Evolutionary conservation across 495 filamentous ascomycete genomes (phyloP).

Genomic region (Pseudomonodictys pantanalensis): DNA sequence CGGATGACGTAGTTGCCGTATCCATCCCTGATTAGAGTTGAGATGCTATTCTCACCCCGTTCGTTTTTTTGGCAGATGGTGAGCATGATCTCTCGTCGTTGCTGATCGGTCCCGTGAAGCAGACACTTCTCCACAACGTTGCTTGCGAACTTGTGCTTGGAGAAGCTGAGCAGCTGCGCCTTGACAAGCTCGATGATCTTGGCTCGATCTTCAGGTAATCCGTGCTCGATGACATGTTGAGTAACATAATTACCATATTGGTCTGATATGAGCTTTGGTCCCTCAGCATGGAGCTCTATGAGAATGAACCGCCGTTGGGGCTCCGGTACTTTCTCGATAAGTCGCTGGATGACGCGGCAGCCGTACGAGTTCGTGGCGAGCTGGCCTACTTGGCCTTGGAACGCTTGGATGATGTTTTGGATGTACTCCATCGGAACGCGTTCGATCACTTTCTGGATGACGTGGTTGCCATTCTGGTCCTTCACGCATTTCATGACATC

Average conservation of each 20-base stretch:
- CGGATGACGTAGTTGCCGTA: conserved; percentile 97
- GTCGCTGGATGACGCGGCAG: conserved; percentile 90
- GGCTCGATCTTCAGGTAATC: conserved; percentile 69
- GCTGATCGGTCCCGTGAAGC: conserved; percentile 62
- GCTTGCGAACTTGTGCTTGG: conserved; percentile 94
- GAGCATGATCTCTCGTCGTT: conserved; percentile 68
- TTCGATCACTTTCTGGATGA: conserved; percentile 93
- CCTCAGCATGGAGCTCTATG: conserved; percentile 72
- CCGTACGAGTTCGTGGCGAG: conserved; percentile 82
- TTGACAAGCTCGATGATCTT: conserved; percentile 73
- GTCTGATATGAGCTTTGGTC: conserved; percentile 71
- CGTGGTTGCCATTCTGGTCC: conserved; percentile 94
- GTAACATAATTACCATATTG: conserved; percentile 97
- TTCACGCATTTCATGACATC: conserved; percentile 77
- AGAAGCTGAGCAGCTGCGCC: conserved; percentile 65
- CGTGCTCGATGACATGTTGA: conserved; percentile 87
- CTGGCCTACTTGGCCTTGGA: conserved; percentile 73
- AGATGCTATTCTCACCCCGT: conserved; percentile 64
- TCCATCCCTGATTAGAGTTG: conserved; percentile 80
- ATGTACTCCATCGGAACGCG: conserved; percentile 77
- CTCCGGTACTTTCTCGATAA: conserved; percentile 81
- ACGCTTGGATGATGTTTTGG: conserved; percentile 83
- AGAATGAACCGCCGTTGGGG: conserved; percentile 68
- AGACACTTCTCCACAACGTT: conserved; percentile 98
- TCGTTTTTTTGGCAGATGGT: conserved; percentile 59